Percentiles rank a stretch among this genome's conserved stretches.
phyloP scores from a whole-genome alignment of 371 early-diverging fungal species.

The Blakeslea trispora region DNA sequence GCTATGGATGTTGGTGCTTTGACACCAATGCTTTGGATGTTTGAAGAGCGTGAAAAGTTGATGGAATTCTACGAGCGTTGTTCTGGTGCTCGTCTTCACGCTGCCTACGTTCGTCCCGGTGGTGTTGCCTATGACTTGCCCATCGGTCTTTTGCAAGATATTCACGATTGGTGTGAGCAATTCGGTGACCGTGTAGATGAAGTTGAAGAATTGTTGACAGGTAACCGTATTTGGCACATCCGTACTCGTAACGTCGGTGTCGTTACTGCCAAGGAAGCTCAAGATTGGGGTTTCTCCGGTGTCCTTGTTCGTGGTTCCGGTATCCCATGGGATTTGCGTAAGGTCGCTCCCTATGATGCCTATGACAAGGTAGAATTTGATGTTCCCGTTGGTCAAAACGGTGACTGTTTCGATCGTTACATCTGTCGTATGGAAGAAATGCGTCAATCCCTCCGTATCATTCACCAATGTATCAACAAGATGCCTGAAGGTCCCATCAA shows the following conservation, averaged over 20 bases:
- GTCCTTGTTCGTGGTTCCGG: conserved; percentile 95
- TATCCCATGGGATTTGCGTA: conserved; percentile 94
- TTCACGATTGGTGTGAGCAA: conserved; percentile 89
- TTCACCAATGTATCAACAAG: conserved; percentile 91
- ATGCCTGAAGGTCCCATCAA: conserved; percentile 95
- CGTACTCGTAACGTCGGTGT: conserved; percentile 89
- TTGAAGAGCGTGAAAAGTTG: conserved; percentile 97
- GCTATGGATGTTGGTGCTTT: conserved; percentile 97
- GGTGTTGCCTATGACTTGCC: conserved; percentile 95
- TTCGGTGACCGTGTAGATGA: conserved; percentile 92
- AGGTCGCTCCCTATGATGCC: conserved; percentile 93
- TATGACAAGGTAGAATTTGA: conserved; percentile 96
- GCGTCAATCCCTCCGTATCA: conserved; percentile 95
- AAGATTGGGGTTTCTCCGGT: conserved; percentile 93
- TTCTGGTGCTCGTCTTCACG: conserved; percentile 97
- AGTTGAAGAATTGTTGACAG: conserved; percentile 90
- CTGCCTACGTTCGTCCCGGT: conserved; percentile 96
- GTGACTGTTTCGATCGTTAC: conserved; percentile 97
- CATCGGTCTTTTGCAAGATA: conserved; percentile 92
- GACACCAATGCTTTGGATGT: conserved; percentile 98
- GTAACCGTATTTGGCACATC: conserved; percentile 94
- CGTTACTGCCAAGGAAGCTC: conserved; percentile 85
- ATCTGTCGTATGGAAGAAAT: conserved; percentile 97
- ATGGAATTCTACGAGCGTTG: conserved; percentile 99
- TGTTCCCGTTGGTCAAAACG: conserved; percentile 93